These are phyloP conservation scores for Penicillium italicum DNA, from an alignment of 2,329 filamentous ascomycete species.

Conservation along the genomic window DNA sequence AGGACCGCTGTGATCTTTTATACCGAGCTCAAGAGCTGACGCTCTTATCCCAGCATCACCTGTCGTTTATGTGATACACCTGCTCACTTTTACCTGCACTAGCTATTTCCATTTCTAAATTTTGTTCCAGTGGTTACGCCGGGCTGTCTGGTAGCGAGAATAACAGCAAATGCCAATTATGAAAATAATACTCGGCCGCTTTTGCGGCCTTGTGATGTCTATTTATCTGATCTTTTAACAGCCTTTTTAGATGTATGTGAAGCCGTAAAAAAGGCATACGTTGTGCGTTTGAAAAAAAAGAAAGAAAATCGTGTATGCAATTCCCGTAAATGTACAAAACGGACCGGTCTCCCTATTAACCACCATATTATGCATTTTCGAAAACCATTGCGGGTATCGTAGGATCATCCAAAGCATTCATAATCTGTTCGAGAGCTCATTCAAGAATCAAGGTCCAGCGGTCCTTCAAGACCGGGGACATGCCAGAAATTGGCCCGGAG, in stretches of 20 bases:
- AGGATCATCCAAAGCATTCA: slow-evolving; percentile 47
- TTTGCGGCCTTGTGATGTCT: no score
- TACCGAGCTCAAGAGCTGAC: background rate
- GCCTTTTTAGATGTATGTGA: no score
- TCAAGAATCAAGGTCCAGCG: slow-evolving; percentile 61
- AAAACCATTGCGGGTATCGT: slow-evolving; percentile 29
- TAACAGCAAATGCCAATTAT: background rate
- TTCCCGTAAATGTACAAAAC: slow-evolving; percentile 5
- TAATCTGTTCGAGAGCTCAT: slow-evolving; percentile 4
- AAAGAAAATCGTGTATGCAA: background rate
- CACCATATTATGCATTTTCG: slow-evolving; percentile 5
- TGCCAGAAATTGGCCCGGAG: slow-evolving; percentile 88
- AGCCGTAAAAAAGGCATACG: no score
- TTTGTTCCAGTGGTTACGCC: background rate
- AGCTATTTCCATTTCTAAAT: background rate
- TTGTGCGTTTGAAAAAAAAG: no score
- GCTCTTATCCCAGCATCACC: background rate
- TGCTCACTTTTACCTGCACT: background rate
- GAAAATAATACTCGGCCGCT: no score
- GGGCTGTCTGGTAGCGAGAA: background rate
- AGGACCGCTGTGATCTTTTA: slow-evolving; percentile 6
- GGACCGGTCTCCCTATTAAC: background rate
- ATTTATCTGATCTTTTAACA: no score
- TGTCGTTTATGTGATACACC: slow-evolving; percentile 4
- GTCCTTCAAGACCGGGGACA: slow-evolving; percentile 59